These are phyloP conservation scores for Cinnamomum micranthum DNA, from an alignment of 164 flowering plant species.

Conservation along the genomic window DNA sequence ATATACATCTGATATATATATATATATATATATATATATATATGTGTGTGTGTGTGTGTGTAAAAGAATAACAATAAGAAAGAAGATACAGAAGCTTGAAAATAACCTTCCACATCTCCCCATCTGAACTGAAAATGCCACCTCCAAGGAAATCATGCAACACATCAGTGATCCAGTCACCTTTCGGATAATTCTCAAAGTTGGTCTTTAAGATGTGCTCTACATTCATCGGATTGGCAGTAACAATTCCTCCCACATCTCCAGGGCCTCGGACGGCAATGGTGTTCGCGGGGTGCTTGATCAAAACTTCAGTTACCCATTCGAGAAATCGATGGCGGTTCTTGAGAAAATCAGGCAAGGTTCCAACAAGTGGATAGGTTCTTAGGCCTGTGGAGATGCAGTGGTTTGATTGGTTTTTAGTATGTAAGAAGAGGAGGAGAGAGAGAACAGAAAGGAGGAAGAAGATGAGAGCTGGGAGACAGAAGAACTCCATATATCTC, in stretches of 20 bases:
- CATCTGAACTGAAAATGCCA: conserved; percentile 12
- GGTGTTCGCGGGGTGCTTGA: neutral
- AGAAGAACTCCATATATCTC: conserved; percentile 4
- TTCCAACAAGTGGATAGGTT: conserved; percentile 6
- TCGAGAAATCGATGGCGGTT: conserved; percentile 12
- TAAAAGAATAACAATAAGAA: too few relatives aligned
- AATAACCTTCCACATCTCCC: conserved; percentile 10
- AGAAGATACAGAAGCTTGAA: too few relatives aligned
- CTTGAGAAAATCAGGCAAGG: conserved; percentile 2
- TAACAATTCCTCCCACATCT: neutral
- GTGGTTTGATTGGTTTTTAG: conserved; percentile 3
- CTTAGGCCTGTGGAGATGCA: conserved; percentile 30
- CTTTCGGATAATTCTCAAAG: conserved; percentile 8
- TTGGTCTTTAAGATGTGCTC: conserved; percentile 8
- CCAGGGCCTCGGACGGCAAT: neutral
- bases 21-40: too few relatives aligned
- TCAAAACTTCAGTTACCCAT: conserved; percentile 8
- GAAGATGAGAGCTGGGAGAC: conserved; percentile 12
- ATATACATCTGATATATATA: too few relatives aligned
- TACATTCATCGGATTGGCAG: conserved; percentile 3
- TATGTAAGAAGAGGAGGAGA: conserved; percentile 20
- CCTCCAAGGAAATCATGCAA: conserved; percentile 8
- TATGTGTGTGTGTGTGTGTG: too few relatives aligned
- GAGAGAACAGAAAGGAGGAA: conserved; percentile 15
- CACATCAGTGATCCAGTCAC: neutral